These are phyloP conservation scores for Endothia cerciana DNA, from an alignment of 2,329 filamentous ascomycete genomes.

Conservation along the genomic window DNA sequence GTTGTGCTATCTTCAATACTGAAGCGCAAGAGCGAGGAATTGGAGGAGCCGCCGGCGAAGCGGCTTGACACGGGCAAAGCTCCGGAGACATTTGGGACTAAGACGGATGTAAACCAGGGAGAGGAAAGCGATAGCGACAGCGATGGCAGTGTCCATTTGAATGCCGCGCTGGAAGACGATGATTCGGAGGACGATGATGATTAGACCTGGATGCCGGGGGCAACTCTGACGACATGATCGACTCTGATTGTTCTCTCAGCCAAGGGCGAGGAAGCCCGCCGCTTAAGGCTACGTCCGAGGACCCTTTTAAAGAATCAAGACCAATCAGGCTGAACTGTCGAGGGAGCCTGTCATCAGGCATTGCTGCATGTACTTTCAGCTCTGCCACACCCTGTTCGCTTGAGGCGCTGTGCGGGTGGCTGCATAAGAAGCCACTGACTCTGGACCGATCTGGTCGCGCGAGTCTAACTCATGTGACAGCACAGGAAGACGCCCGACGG, in stretches of 20 bases:
- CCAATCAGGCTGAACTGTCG: neutral
- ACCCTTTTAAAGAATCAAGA: neutral
- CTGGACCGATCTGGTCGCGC: too few species aligned
- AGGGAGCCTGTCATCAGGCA: neutral
- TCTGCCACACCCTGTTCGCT: neutral
- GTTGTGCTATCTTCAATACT: constrained; percentile 34
- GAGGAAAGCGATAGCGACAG: constrained; percentile 48
- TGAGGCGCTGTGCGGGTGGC: neutral
- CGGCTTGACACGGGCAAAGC: constrained; percentile 31
- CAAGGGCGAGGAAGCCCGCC: neutral
- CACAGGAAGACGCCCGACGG: neutral
- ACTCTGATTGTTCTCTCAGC: neutral
- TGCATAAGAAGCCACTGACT: neutral
- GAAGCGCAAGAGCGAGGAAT: constrained; percentile 50
- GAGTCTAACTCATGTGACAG: too few species aligned
- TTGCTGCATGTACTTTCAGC: neutral
- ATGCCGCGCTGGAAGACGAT: constrained; percentile 62
- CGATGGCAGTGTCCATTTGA: constrained; percentile 60
- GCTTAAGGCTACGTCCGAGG: neutral
- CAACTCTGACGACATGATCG: neutral
- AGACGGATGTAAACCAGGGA: constrained; percentile 26
- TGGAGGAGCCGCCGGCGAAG: constrained; percentile 38
- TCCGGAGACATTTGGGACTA: constrained; percentile 21
- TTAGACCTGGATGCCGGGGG: constrained; percentile 25
- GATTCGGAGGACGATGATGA: constrained; percentile 48